Evolutionary conservation across 805 yeast genomes (phyloP).

Genomic region (Sugiyamaella marilandica): DNA sequence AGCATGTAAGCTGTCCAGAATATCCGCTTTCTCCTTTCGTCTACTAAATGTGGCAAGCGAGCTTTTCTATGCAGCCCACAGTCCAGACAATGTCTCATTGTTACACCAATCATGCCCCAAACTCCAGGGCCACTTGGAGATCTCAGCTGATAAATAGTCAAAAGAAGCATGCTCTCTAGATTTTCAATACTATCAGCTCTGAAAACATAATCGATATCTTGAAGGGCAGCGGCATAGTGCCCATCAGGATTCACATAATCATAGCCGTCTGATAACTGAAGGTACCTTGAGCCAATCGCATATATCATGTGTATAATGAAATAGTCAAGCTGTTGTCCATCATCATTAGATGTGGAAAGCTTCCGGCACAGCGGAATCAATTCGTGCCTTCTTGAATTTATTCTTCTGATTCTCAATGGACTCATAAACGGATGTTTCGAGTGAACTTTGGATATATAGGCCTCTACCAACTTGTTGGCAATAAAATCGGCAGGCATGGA

Average conservation of each 20-base stretch:
- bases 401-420: not conserved
- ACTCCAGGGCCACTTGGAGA: slow-evolving; percentile 3
- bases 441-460: slow-evolving; percentile 2
- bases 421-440: slow-evolving; percentile 6
- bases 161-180: not conserved
- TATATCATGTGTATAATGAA: slow-evolving; percentile 4
- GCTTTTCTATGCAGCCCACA: slow-evolving; percentile 3
- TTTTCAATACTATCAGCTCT: not conserved
- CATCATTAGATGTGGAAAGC: not conserved
- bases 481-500: not conserved
- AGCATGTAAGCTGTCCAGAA: slow-evolving; percentile 5
- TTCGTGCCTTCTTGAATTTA: not conserved
- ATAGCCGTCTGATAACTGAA: slow-evolving; percentile 1
- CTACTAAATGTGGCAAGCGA: not conserved
- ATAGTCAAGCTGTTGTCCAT: not conserved
- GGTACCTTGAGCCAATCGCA: slow-evolving; percentile 1
- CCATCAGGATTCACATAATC: slow-evolving; percentile 2
- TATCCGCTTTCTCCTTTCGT: slow-evolving; percentile 1
- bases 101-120: slow-evolving; percentile 3
- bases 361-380: not conserved
- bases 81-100: slow-evolving; percentile 3
- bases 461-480: slow-evolving; percentile 2
- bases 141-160: slow-evolving; percentile 6
- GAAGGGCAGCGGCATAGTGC: slow-evolving; percentile 6
- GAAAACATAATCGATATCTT: slow-evolving; percentile 1